Evolutionary conservation across 2,329 filamentous ascomycete genomes (phyloP), one percentile per base, ranked within the genome.

Genomic region (Diaporthe humulicola): DNA sequence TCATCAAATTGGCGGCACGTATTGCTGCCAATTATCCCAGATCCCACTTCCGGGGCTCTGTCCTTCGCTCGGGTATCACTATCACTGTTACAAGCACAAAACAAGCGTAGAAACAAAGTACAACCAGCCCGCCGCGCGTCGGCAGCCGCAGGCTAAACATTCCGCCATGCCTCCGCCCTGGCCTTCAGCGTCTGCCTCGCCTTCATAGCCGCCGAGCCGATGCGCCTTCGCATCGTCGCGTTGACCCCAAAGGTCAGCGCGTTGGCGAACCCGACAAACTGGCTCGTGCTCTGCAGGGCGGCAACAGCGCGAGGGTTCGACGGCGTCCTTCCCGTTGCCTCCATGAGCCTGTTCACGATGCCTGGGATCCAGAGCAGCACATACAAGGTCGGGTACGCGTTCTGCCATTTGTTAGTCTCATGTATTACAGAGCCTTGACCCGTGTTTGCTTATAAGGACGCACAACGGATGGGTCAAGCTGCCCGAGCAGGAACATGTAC

Each of bases 231-330:
- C 64, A 69, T 56, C 12, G 57, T 48, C 30, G 54, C 71, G 30
- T 60, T 70, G 4, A 73, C n/a, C 14, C 50, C 61, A 38, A 73
- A 73, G 6, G 64, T 73, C 14, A 67, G 17, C 42, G 71, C 61
- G 30, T 73, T 69, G 36, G 61, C 71, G 19, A 73, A 57, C 61
- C 71, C 71, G 9, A 73, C 50, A 33, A 69, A 73, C 40, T 73
- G 71, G 36, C 60, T 42, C 5, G 61, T 57, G 36, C 71, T 67
- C 42, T 48, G 48, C 17, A 73, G 61, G 30, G 52, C 71, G 22
- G 40, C 25, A 36, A 70, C 56, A 8, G 61, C 71, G 8, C 61
- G 40, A 9, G 40, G 61, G n/a, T 69, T 57, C 45, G 50, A 48
- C 25, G 58, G 45, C 3, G 36, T 40, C 12, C 17, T 9, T n/a